Evolutionary conservation across 495 filamentous ascomycete species (phyloP).

Genomic region (Thermothielavioides terrestris): DNA sequence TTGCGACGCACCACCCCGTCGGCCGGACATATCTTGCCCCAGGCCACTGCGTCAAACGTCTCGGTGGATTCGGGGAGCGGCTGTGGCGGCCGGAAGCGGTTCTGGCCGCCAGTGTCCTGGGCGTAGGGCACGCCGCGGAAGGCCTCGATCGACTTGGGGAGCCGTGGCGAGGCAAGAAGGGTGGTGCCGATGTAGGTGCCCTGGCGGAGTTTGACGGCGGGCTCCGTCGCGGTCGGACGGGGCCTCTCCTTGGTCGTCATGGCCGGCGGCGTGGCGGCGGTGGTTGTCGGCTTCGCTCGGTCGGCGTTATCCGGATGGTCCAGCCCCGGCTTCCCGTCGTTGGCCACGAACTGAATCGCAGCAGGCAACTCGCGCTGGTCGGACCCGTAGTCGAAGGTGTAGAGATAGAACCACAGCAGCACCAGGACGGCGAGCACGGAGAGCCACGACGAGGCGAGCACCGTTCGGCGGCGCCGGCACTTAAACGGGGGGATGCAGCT

Average conservation of each 20-base stretch:
- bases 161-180: constrained; percentile 27
- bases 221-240: constrained; percentile 4
- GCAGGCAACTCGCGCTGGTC: neutral
- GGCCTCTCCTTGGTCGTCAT: neutral
- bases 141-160: constrained; percentile 43
- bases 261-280: neutral
- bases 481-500: neutral
- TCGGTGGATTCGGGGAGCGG: constrained; percentile 20
- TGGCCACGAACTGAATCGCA: neutral
- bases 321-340: neutral
- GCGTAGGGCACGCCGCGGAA: constrained; percentile 58
- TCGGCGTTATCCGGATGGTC: neutral
- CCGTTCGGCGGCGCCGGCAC: neutral
- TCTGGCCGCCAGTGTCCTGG: constrained; percentile 43
- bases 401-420: constrained; percentile 5
- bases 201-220: constrained; percentile 40
- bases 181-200: constrained; percentile 47
- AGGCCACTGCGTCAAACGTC: constrained; percentile 37
- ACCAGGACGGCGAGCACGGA: neutral
- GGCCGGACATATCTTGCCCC: constrained; percentile 37
- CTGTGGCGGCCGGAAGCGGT: constrained; percentile 48
- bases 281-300: neutral
- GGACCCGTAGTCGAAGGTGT: neutral
- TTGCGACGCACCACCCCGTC: constrained; percentile 17
- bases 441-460: neutral